Evolutionary conservation across 2,329 filamentous ascomycete species (phyloP), one percentile per base, ranked within the genome.

Genomic region (Pseudogymnoascus destructans): DNA sequence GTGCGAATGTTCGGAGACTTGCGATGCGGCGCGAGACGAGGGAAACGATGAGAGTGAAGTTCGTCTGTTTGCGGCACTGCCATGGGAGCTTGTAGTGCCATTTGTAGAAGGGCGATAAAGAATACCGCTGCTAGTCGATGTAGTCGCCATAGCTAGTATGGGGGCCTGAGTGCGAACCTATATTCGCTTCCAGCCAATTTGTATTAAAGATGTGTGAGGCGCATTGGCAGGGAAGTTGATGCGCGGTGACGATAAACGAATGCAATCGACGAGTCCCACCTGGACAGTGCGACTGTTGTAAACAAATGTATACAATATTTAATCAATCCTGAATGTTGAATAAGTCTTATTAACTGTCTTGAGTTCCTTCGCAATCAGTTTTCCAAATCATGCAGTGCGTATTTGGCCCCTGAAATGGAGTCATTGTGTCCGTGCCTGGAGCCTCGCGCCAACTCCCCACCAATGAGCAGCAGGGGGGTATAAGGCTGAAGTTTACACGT

Each of bases 21-120:
- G 75, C 58, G 80, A 82, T 56, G 76, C 73, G 52, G 79, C 78
- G 59, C 79, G 75, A 56, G 81, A 80, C 9, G 81, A 77, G 15
- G 74, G 72, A 66, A 85, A 81, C 40, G 82, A 85, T 23, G 82
- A 80, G 54, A 86, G 72, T n/a, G 84, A 86, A 40, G 79, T 76
- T 66, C 77, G 73, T 59, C 74, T 72, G 64, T 71, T 72, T 36
- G 66, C 63, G 62, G 55, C 59, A 58, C 63, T 70, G 42, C 64
- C 65, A 64, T 70, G 69, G 55, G 67, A 68, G 58, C 61, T 68
- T 42, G 66, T 66, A 21, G 69, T 70, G 60, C 70, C 70, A 58
- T 71, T 67, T 13, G 67, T 72, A 13, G 72, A 70, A 27, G 72
- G 70, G 60, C 70, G 70, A 63, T 70, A 71, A 56, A 56, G 54